Conservation (phyloP, 2,329 filamentous ascomycete genomes). For the Colletotrichum aenigma region DNA sequence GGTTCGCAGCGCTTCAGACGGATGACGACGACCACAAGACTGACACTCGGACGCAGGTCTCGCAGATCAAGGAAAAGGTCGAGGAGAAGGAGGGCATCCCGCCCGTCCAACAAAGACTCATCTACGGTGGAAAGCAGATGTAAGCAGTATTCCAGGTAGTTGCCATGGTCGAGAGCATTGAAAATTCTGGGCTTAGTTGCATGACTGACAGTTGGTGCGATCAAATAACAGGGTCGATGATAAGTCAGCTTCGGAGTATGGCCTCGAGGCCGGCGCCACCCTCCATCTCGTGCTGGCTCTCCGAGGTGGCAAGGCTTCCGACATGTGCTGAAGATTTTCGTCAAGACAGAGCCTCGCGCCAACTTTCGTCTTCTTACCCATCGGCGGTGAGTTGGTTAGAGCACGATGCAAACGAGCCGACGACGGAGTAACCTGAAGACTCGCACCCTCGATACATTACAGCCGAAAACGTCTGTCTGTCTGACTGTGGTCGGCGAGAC, state of each 20-base stretch:
- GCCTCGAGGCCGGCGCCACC: constrained; percentile 88
- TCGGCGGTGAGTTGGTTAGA: not conserved
- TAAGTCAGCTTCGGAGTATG: constrained; percentile 89
- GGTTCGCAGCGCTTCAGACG: constrained; percentile 51
- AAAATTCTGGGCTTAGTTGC: not conserved
- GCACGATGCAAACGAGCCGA: not conserved
- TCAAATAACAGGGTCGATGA: constrained; percentile 77
- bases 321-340: not conserved
- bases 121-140: constrained; percentile 99
- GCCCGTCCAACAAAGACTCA: constrained; percentile 93
- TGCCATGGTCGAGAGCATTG: not conserved
- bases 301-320: constrained; percentile 66
- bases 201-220: not conserved
- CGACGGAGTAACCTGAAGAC: not conserved
- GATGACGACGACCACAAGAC: not conserved
- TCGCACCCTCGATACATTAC: not conserved
- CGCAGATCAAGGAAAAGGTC: constrained; percentile 97
- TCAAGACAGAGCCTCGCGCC: not conserved
- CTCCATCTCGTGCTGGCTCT: constrained; percentile 95
- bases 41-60: constrained; percentile 63
- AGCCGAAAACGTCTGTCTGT: not conserved
- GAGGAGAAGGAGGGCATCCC: constrained; percentile 99
- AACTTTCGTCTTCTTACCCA: not conserved
- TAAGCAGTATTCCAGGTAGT: constrained; percentile 39
- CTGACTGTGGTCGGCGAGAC: not conserved